A percentile compares a stretch with the other conserved stretches of the same genome.
Evolutionary conservation across 2,329 filamentous ascomycete species (phyloP).

Genomic region (Ophiocordyceps sinensis): DNA sequence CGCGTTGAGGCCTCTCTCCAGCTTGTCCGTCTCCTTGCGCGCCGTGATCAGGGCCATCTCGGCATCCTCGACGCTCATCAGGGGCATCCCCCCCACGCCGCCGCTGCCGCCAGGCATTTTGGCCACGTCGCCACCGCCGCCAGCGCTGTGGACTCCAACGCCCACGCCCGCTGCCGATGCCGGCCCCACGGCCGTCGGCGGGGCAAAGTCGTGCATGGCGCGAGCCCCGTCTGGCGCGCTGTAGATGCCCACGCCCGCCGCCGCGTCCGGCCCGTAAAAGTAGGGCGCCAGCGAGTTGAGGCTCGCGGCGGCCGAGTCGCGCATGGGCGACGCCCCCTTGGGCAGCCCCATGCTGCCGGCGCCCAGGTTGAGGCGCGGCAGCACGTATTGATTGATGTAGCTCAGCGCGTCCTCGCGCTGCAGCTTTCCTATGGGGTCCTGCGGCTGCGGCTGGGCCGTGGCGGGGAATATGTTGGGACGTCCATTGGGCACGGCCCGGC

Average conservation of each 20-base stretch:
- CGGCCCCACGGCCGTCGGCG: not conserved
- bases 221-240: constrained; percentile 21
- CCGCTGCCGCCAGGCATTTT: constrained; percentile 11
- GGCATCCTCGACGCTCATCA: constrained; percentile 49
- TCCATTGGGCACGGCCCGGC: constrained; percentile 49
- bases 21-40: constrained; percentile 43
- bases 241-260: constrained; percentile 29
- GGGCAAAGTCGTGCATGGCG: constrained; percentile 19
- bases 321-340: constrained; percentile 22
- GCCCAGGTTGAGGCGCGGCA: constrained; percentile 43
- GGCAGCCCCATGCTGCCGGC: constrained; percentile 28
- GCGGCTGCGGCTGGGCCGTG: constrained; percentile 27
- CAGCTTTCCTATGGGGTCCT: constrained; percentile 49
- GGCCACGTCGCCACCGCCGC: constrained; percentile 11
- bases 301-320: constrained; percentile 32
- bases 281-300: constrained; percentile 41
- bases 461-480: constrained; percentile 46
- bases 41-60: constrained; percentile 38
- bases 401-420: constrained; percentile 51
- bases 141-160: no score
- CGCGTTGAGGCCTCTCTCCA: constrained; percentile 47
- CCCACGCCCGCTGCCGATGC: no score
- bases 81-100: constrained; percentile 28
- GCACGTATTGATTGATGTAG: constrained; percentile 56
- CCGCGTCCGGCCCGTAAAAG: constrained; percentile 35